Conservation (phyloP, 306 rosid species). For the Lotus japonicus region DNA sequence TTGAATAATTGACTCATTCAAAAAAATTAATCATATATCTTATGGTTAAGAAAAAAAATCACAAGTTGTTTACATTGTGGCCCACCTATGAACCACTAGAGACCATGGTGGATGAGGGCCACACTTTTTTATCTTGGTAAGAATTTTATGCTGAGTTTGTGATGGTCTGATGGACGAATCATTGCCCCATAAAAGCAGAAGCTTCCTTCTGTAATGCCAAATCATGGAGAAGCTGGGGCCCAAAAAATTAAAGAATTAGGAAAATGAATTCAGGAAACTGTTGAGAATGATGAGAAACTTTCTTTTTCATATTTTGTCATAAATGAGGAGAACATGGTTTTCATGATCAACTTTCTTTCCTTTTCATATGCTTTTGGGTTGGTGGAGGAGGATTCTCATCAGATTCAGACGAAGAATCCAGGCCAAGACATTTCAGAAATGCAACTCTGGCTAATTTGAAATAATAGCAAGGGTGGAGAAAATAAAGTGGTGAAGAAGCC, state of each 20-base stretch:
- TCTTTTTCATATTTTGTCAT: neutral
- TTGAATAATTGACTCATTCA: too few species aligned
- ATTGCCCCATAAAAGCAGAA: neutral
- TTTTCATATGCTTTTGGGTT: conserved; percentile 28
- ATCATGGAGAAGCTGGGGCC: neutral
- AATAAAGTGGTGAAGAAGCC: conserved; percentile 24
- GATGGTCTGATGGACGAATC: neutral
- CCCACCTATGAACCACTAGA: too few species aligned
- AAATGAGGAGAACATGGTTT: neutral
- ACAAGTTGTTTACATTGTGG: too few species aligned
- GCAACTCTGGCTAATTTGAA: conserved; percentile 59
- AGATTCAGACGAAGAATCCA: conserved; percentile 47
- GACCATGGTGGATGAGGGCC: too few species aligned
- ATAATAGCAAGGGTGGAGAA: conserved; percentile 76
- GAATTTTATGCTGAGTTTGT: neutral
- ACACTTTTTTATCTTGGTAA: too few species aligned
- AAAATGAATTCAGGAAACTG: neutral
- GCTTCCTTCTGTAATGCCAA: too few species aligned
- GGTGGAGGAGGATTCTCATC: conserved; percentile 47
- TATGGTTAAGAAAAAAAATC: too few species aligned
- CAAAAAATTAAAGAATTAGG: too few species aligned
- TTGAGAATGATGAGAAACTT: neutral
- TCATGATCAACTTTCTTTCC: conserved; percentile 29
- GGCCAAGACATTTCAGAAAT: conserved; percentile 76
- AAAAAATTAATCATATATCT: too few species aligned